phyloP scores from a whole-genome alignment of 768 basidiomycete genomes.

The Ramaria rubella region DNA sequence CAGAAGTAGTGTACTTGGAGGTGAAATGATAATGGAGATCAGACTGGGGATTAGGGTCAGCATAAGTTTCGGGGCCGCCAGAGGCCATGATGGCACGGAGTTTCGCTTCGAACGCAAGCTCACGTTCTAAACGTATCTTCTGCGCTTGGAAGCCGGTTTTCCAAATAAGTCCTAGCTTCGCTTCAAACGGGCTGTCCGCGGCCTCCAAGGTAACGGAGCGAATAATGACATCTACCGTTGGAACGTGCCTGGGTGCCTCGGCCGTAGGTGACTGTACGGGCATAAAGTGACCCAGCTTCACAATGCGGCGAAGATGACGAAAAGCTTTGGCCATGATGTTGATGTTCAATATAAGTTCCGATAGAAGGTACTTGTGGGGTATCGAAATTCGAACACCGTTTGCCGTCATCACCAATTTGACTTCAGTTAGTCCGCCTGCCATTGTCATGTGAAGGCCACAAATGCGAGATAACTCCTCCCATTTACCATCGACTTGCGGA shows the following conservation, averaged over 20 bases:
- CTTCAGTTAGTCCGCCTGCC: constrained; percentile 25
- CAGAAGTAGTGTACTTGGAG: constrained; percentile 55
- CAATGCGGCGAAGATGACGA: constrained; percentile 59
- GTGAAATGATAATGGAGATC: constrained; percentile 58
- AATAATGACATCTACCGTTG: constrained; percentile 52
- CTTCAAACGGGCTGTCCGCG: constrained; percentile 81
- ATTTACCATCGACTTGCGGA: constrained; percentile 38
- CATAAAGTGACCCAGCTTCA: constrained; percentile 44
- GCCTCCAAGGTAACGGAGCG: constrained; percentile 67
- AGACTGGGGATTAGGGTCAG: constrained; percentile 18
- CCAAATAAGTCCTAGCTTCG: constrained; percentile 66
- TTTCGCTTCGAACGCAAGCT: constrained; percentile 76
- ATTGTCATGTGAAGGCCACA: constrained; percentile 43
- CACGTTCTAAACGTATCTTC: constrained; percentile 60
- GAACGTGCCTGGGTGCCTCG: constrained; percentile 68
- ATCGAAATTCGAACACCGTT: constrained; percentile 71
- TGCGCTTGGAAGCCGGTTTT: constrained; percentile 67
- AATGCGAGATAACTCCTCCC: constrained; percentile 70
- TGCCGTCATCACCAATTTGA: constrained; percentile 42
- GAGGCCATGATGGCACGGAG: constrained; percentile 54
- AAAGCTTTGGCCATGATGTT: constrained; percentile 63
- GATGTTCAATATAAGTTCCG: constrained; percentile 68
- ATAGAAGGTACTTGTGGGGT: constrained; percentile 69
- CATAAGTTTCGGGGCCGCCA: constrained; percentile 24
- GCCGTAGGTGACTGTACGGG: constrained; percentile 55